Evolutionary conservation across 768 basidiomycete species (phyloP).

Genomic region (Neoboletus magnificus): DNA sequence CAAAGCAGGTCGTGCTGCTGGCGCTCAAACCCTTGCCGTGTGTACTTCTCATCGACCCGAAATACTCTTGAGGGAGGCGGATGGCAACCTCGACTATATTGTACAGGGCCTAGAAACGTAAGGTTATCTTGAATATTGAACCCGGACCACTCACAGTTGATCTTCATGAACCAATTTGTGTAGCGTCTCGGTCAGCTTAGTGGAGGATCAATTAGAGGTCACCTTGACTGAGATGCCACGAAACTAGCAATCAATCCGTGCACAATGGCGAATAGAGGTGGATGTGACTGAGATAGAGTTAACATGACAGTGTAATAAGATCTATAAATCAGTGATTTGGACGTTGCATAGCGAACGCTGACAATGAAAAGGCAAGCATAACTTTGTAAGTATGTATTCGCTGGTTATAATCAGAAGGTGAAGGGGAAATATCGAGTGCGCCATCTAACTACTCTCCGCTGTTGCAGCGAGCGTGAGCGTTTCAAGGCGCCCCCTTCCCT

Average conservation of each 20-base stretch:
- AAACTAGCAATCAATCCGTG: slow-evolving; percentile 6
- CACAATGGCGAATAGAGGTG: background rate
- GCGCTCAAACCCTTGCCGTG: slow-evolving; percentile 73
- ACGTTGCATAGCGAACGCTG: background rate
- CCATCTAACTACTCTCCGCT: slow-evolving; percentile 30
- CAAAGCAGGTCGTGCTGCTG: slow-evolving; percentile 69
- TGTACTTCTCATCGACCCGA: slow-evolving; percentile 73
- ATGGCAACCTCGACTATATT: slow-evolving; percentile 54
- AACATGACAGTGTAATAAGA: background rate
- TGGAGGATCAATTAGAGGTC: slow-evolving; percentile 23
- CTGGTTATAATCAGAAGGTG: background rate
- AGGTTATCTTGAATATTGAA: slow-evolving; percentile 18
- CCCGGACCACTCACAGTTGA: background rate
- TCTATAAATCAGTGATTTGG: background rate
- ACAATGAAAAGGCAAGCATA: background rate
- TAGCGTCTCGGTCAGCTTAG: slow-evolving; percentile 21
- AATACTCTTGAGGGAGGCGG: slow-evolving; percentile 41
- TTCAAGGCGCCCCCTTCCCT: slow-evolving; percentile 83
- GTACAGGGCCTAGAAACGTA: slow-evolving; percentile 68
- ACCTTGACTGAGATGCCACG: slow-evolving; percentile 7
- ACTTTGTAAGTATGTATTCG: background rate
- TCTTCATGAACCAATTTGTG: background rate
- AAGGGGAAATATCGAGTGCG: background rate
- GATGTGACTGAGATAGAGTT: background rate
- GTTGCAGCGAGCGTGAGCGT: slow-evolving; percentile 73